Percentiles rank a stretch among this genome's conserved stretches.
Evolutionary conservation across 208 protist species (phyloP).

Genomic region (Leishmania mexicana): DNA sequence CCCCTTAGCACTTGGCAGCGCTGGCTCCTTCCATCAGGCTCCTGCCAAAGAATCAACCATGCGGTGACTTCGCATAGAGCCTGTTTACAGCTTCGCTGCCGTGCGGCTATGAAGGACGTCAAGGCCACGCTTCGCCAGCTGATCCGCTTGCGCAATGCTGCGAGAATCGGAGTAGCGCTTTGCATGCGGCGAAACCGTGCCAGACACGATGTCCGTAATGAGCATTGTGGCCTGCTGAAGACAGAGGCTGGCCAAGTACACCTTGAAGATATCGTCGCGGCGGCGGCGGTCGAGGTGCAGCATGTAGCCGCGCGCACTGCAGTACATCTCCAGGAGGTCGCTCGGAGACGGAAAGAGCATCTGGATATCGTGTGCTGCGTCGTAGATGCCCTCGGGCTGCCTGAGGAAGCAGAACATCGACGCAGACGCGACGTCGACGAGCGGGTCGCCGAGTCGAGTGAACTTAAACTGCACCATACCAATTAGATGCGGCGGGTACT

Average conservation of each 20-base stretch:
- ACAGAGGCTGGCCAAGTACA: slow-evolving; percentile 70
- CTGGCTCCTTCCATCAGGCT: background rate
- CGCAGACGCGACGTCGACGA: slow-evolving; percentile 68
- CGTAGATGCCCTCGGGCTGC: slow-evolving; percentile 61
- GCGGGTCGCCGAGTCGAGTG: slow-evolving; percentile 57
- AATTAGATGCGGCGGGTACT: slow-evolving; percentile 70
- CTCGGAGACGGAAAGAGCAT: slow-evolving; percentile 55
- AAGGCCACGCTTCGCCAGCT: slow-evolving; percentile 55
- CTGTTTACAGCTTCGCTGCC: slow-evolving; percentile 38
- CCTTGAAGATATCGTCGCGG: slow-evolving; percentile 73
- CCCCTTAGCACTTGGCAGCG: background rate
- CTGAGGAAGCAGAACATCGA: slow-evolving; percentile 52
- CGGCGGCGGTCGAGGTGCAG: slow-evolving; percentile 46
- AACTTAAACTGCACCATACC: slow-evolving; percentile 58
- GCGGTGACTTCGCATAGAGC: too few relatives aligned
- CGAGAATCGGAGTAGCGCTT: slow-evolving; percentile 29
- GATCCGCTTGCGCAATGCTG: slow-evolving; percentile 58
- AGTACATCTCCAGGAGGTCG: slow-evolving; percentile 76
- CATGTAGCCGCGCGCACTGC: slow-evolving; percentile 67
- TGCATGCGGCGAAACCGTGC: background rate
- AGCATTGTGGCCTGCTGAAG: slow-evolving; percentile 47
- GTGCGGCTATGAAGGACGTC: slow-evolving; percentile 49
- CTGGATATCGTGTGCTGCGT: slow-evolving; percentile 39
- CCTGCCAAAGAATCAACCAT: background rate
- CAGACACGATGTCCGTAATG: slow-evolving; percentile 35